Percentiles rank a stretch among this genome's conserved stretches.
Evolutionary conservation across 2,329 filamentous ascomycete genomes (phyloP).

Genomic region (Microdochium paspali): DNA sequence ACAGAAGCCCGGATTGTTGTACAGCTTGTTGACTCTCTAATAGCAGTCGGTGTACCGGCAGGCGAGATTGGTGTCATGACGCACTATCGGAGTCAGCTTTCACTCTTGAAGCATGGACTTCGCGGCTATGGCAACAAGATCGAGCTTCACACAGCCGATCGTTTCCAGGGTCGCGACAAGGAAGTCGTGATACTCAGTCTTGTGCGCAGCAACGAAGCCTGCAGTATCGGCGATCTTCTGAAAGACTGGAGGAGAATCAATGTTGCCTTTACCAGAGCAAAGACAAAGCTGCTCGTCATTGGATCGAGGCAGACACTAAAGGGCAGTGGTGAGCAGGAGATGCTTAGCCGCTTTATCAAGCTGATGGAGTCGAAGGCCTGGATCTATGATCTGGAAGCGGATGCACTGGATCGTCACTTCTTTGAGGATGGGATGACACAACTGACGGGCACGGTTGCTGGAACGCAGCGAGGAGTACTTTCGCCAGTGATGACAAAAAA

Average conservation of each 20-base stretch:
- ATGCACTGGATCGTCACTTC: constrained; percentile 56
- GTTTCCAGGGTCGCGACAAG: constrained; percentile 94
- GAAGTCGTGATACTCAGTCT: constrained; percentile 82
- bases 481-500: constrained; percentile 13
- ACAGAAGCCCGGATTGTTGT: constrained; percentile 70
- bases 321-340: constrained; percentile 59
- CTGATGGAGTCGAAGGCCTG: constrained; percentile 73
- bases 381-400: constrained; percentile 62
- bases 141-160: constrained; percentile 95
- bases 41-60: constrained; percentile 65
- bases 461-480: constrained; percentile 6
- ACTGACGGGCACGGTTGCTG: constrained; percentile 20
- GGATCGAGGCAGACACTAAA: constrained; percentile 76
- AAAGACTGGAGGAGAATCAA: constrained; percentile 92
- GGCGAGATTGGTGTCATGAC: constrained; percentile 88
- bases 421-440: constrained; percentile 53
- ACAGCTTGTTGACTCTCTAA: constrained; percentile 71
- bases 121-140: constrained; percentile 50
- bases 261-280: constrained; percentile 87
- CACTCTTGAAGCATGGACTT: constrained; percentile 67
- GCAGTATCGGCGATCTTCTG: constrained; percentile 80
- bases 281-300: constrained; percentile 82
- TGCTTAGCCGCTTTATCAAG: constrained; percentile 66
- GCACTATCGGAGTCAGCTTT: constrained; percentile 88
- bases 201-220: constrained; percentile 76